phyloP scores from a whole-genome alignment of 177 flowering plant genomes.

The Vitis hybrid region DNA sequence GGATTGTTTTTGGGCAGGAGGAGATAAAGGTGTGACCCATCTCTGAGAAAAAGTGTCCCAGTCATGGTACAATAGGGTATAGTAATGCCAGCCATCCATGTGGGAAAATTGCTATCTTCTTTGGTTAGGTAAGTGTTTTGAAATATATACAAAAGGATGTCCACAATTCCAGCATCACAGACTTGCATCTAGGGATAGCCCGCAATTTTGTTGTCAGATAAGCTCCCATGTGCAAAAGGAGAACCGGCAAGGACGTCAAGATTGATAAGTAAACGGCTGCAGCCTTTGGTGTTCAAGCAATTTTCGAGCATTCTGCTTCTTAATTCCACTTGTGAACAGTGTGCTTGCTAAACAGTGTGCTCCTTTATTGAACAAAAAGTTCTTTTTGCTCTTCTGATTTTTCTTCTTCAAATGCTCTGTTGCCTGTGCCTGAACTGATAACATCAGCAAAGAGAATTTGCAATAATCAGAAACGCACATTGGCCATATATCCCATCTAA shows the following conservation, averaged over 20 bases:
- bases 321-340: constrained; percentile 58
- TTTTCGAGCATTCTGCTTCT: constrained; percentile 40
- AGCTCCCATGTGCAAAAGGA: not conserved
- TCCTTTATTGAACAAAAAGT: constrained; percentile 6
- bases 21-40: no score
- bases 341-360: constrained; percentile 41
- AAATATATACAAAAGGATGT: no score
- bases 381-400: constrained; percentile 18
- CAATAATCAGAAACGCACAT: not conserved
- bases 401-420: constrained; percentile 52
- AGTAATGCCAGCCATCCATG: no score
- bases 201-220: not conserved
- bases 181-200: not conserved
- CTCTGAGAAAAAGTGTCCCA: no score
- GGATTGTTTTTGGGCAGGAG: no score
- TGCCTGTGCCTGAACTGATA: constrained; percentile 71
- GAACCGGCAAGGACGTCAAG: constrained; percentile 9
- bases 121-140: no score
- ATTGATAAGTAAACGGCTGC: constrained; percentile 5
- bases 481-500: not conserved
- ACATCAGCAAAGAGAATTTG: constrained; percentile 10
- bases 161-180: not conserved
- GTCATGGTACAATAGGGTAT: no score
- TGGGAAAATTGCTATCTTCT: no score
- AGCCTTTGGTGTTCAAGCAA: constrained; percentile 34